Evolutionary conservation across 2,329 filamentous ascomycete species (phyloP).

Genomic region (Coniella lustricola): DNA sequence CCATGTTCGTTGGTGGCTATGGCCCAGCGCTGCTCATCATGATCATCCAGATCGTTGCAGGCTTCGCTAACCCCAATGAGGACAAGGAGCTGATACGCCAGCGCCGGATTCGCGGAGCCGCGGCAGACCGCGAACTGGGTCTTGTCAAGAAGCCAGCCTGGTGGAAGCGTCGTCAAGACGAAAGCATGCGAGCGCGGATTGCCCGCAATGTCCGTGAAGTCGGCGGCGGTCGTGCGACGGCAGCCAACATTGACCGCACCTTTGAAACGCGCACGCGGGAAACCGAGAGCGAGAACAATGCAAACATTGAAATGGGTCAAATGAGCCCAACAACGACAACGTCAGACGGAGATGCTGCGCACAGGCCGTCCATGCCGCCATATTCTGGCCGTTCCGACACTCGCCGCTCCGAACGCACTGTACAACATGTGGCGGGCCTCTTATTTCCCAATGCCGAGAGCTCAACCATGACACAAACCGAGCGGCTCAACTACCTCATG

Average conservation of each 20-base stretch:
- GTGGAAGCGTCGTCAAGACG: constrained; percentile 48
- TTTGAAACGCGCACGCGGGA: constrained; percentile 19
- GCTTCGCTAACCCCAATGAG: constrained; percentile 61
- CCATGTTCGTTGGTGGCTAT: constrained; percentile 59
- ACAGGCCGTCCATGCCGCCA: constrained; percentile 20
- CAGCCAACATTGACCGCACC: constrained; percentile 31
- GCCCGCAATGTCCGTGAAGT: constrained; percentile 49
- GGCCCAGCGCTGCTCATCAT: constrained; percentile 51
- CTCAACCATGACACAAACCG: constrained; percentile 13
- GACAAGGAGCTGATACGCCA: constrained; percentile 61
- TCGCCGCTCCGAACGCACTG: constrained; percentile 36
- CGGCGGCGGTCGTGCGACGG: constrained; percentile 39
- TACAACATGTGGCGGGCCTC: constrained; percentile 36
- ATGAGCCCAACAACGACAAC: constrained; percentile 22
- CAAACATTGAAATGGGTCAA: constrained; percentile 24
- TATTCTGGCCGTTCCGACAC: constrained; percentile 38
- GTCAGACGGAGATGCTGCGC: constrained; percentile 5
- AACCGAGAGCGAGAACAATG: neutral
- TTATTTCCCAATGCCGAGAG: constrained; percentile 39
- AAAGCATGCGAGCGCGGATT: constrained; percentile 44
- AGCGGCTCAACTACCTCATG: constrained; percentile 31
- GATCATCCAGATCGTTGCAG: constrained; percentile 44
- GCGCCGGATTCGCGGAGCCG: constrained; percentile 48
- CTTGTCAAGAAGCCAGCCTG: constrained; percentile 55
- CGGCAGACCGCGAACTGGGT: constrained; percentile 54